A percentile compares a stretch with the other conserved stretches of the same genome.
These are phyloP conservation scores for Nissolia schottii DNA, from an alignment of 306 rosid species.

Conservation along the genomic window DNA sequence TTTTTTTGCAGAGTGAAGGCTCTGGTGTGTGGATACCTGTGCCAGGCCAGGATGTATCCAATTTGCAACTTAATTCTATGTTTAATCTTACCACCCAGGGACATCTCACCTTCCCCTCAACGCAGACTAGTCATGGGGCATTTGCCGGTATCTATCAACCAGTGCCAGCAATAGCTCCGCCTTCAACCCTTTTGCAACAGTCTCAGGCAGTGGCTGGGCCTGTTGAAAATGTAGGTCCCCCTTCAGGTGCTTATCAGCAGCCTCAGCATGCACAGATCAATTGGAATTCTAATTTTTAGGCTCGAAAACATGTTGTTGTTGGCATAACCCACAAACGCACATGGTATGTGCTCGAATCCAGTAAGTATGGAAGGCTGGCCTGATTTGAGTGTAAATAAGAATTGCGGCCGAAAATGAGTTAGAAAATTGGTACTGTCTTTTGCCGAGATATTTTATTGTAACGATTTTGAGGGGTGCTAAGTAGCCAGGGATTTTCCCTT, in stretches of 20 bases:
- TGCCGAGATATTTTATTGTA: slow-evolving; percentile 33
- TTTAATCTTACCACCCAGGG: slow-evolving; percentile 61
- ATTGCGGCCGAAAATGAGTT: slow-evolving; percentile 47
- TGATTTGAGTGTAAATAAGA: slow-evolving; percentile 71
- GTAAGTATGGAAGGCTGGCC: slow-evolving; percentile 43
- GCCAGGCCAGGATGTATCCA: slow-evolving; percentile 69
- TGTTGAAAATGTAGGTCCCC: slow-evolving; percentile 50
- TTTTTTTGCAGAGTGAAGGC: slow-evolving; percentile 54
- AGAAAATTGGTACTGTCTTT: slow-evolving; percentile 32
- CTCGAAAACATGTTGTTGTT: slow-evolving; percentile 19
- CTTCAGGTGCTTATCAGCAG: slow-evolving; percentile 66
- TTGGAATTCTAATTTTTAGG: slow-evolving; percentile 62
- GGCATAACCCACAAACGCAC: slow-evolving; percentile 20
- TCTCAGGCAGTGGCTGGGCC: slow-evolving; percentile 71
- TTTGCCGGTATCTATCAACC: slow-evolving; percentile 57
- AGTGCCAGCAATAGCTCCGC: slow-evolving; percentile 50
- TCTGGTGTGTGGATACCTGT: slow-evolving; percentile 67
- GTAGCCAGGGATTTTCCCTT: slow-evolving; percentile 34
- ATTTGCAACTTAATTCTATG: slow-evolving; percentile 57
- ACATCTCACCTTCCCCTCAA: slow-evolving; percentile 50
- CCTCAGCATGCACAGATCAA: slow-evolving; percentile 53
- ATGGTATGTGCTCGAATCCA: slow-evolving; percentile 31
- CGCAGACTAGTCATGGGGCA: slow-evolving; percentile 60
- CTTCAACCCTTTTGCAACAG: slow-evolving; percentile 67
- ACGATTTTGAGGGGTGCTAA: slow-evolving; percentile 54